A percentile compares a stretch with the other conserved stretches of the same genome.
Evolutionary conservation across 1,284 basidiomycete species (phyloP).

Genomic region (Trichosporon ovoides): DNA sequence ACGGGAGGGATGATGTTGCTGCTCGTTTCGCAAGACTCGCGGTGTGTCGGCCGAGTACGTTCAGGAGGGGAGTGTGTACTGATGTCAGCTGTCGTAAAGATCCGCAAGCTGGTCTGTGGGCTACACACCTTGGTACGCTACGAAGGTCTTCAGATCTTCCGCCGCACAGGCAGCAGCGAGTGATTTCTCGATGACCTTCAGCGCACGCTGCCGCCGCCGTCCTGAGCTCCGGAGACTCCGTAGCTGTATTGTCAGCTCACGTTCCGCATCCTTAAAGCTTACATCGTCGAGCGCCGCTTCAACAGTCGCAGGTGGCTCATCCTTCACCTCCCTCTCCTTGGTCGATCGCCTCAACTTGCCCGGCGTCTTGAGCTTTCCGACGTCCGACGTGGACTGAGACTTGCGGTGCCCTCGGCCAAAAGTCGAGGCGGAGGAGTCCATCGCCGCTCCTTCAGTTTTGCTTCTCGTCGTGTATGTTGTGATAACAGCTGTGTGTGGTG

Average conservation of each 20-base stretch:
- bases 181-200: conserved; percentile 24
- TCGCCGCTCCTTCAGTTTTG: background rate
- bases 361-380: background rate
- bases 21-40: conserved; percentile 29
- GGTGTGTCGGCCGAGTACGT: conserved; percentile 34
- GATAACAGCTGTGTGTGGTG: background rate
- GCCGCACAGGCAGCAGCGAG: conserved; percentile 18
- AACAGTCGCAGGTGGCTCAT: background rate
- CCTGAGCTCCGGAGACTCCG: conserved; percentile 28
- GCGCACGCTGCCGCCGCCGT: conserved; percentile 24
- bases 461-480: background rate
- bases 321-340: background rate
- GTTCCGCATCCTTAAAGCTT: background rate
- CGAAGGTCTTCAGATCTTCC: conserved; percentile 1
- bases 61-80: conserved; percentile 33
- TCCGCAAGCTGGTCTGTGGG: too few relatives aligned
- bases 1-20: conserved; percentile 23
- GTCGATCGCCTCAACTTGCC: background rate
- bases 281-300: conserved; percentile 6
- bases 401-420: conserved; percentile 28
- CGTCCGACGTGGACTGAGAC: conserved; percentile 35
- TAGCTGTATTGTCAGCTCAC: conserved; percentile 20
- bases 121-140: conserved; percentile 12
- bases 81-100: conserved; percentile 2
- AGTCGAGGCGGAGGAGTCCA: conserved; percentile 3